A percentile compares a stretch with the other conserved stretches of the same genome.
Conservation (phyloP, 1,284 basidiomycete species). For the Naganishia sp. region DNA sequence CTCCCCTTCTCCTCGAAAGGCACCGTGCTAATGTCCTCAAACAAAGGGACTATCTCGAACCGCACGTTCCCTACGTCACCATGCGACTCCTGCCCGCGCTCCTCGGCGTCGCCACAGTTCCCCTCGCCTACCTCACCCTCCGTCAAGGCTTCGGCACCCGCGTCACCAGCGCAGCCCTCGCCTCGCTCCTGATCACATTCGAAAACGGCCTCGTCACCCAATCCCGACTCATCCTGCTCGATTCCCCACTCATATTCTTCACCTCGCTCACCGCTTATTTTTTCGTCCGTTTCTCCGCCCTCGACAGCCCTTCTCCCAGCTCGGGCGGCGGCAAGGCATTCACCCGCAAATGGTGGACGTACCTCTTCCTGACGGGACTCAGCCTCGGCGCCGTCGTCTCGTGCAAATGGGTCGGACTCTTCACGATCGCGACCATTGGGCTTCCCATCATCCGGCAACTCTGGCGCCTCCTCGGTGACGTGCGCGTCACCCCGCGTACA, state of each 20-base stretch:
- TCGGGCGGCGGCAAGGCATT: constrained; percentile 64
- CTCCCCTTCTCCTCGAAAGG: no score
- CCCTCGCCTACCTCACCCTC: constrained; percentile 89
- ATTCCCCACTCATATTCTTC: constrained; percentile 97
- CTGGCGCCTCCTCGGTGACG: constrained; percentile 87
- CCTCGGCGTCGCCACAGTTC: constrained; percentile 87
- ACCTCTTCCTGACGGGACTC: constrained; percentile 84
- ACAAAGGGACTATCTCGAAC: constrained; percentile 68
- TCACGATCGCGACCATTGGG: constrained; percentile 96
- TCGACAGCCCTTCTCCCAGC: constrained; percentile 70
- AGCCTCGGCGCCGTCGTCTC: constrained; percentile 87
- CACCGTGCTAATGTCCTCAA: background rate
- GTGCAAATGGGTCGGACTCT: constrained; percentile 98
- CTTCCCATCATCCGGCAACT: constrained; percentile 81
- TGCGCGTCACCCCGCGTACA: constrained; percentile 71
- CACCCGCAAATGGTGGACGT: constrained; percentile 85
- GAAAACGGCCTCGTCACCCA: constrained; percentile 96
- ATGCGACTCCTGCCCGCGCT: constrained; percentile 91
- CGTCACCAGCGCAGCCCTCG: constrained; percentile 84
- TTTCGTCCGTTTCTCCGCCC: constrained; percentile 88
- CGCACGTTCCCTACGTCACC: constrained; percentile 85
- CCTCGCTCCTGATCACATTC: constrained; percentile 87
- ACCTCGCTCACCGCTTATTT: constrained; percentile 84
- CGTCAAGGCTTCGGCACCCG: constrained; percentile 81
- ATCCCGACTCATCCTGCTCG: constrained; percentile 93